A percentile compares a stretch with the other conserved stretches of the same genome.
These are phyloP conservation scores for Epichloe glyceriae DNA, from an alignment of 2,329 filamentous ascomycete species.

Conservation along the genomic window DNA sequence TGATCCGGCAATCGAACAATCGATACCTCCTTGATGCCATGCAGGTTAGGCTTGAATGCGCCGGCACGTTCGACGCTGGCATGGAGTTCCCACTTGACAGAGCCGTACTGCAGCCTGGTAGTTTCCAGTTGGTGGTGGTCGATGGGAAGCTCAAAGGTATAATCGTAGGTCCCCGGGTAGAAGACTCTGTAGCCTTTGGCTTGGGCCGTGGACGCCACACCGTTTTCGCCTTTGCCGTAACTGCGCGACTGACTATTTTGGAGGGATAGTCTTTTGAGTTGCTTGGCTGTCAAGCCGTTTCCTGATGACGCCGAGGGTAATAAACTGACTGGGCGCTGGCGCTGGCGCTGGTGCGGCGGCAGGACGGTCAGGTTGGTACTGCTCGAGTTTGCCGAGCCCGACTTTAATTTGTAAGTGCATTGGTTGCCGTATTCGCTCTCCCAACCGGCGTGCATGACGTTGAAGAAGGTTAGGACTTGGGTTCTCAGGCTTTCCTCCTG, in stretches of 20 bases:
- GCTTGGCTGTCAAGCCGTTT: slow-evolving; percentile 27
- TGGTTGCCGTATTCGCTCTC: slow-evolving; percentile 51
- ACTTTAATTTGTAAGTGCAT: slow-evolving; percentile 41
- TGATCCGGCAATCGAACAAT: slow-evolving; percentile 80
- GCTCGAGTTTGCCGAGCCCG: slow-evolving; percentile 21
- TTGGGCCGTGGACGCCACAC: slow-evolving; percentile 44
- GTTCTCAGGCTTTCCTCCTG: slow-evolving; percentile 80
- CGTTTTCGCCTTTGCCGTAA: slow-evolving; percentile 66
- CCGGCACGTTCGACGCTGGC: slow-evolving; percentile 75
- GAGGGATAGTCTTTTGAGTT: slow-evolving; percentile 58
- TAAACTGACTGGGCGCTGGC: slow-evolving; percentile 9
- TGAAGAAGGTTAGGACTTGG: slow-evolving; percentile 87
- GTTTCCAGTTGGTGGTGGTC: slow-evolving; percentile 84
- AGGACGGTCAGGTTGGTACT: slow-evolving; percentile 18
- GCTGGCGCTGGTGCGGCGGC: slow-evolving; percentile 5
- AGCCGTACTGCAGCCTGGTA: slow-evolving; percentile 74
- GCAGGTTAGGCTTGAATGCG: slow-evolving; percentile 77
- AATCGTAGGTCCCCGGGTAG: slow-evolving; percentile 54
- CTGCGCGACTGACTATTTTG: slow-evolving; percentile 74
- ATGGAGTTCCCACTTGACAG: slow-evolving; percentile 78
- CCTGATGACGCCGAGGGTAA: slow-evolving; percentile 12
- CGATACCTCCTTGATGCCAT: slow-evolving; percentile 68
- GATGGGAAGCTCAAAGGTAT: slow-evolving; percentile 74
- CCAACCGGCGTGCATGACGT: slow-evolving; percentile 52
- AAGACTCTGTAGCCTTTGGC: slow-evolving; percentile 77